Evolutionary conservation across 495 filamentous ascomycete genomes (phyloP).

Genomic region (Hyaloscypha bicolor): DNA sequence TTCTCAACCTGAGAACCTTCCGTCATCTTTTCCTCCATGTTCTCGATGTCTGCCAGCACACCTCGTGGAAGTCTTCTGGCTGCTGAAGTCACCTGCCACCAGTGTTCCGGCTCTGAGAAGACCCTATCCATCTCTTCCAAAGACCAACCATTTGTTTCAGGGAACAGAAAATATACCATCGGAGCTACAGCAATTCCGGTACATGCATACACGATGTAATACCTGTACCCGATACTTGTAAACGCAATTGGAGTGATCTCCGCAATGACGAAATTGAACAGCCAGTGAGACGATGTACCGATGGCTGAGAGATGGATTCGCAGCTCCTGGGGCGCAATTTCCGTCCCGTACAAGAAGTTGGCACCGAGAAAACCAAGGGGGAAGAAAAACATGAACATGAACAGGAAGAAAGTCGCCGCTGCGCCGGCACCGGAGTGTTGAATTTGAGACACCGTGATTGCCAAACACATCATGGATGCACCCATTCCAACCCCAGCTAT

Average conservation of each 20-base stretch:
- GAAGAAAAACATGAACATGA: conserved; percentile 62
- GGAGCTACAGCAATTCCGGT: conserved; percentile 55
- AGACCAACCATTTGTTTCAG: conserved; percentile 56
- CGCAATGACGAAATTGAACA: conserved; percentile 52
- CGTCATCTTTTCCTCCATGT: background rate
- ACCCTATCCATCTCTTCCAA: conserved; percentile 69
- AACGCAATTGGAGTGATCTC: conserved; percentile 62
- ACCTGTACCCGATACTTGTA: conserved; percentile 58
- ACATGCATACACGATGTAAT: conserved; percentile 65
- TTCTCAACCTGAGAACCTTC: too few relatives aligned
- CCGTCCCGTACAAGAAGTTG: conserved; percentile 60
- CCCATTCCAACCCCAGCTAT: conserved; percentile 51
- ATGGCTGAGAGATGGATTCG: conserved; percentile 55
- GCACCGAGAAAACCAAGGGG: conserved; percentile 60
- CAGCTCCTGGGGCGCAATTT: conserved; percentile 56
- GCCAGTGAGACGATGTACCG: conserved; percentile 53
- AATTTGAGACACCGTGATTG: background rate
- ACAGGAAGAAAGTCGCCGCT: conserved; percentile 10
- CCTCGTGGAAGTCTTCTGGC: background rate
- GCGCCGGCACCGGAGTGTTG: background rate
- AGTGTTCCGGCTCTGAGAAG: conserved; percentile 51
- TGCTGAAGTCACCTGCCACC: background rate
- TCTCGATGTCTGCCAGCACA: background rate
- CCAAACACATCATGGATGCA: background rate
- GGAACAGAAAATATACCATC: conserved; percentile 60